Evolutionary conservation across 2,329 filamentous ascomycete genomes (phyloP).

Genomic region (Stachybotrys chartarum): DNA sequence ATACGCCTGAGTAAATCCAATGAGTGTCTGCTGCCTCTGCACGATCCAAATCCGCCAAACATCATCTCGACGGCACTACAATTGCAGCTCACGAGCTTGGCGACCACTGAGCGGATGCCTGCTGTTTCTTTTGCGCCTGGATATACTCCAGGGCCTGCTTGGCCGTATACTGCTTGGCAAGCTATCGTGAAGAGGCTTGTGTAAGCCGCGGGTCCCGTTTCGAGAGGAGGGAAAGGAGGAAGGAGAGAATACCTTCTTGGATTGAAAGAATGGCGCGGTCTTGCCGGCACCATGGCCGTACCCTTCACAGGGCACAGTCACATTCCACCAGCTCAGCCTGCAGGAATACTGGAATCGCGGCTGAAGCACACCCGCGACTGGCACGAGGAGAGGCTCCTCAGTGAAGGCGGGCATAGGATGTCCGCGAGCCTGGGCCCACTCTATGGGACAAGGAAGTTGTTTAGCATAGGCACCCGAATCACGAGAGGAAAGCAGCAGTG

Average conservation of each 20-base stretch:
- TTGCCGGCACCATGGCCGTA: slow-evolving; percentile 23
- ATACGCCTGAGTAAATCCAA: too few relatives aligned
- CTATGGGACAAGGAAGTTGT: neutral
- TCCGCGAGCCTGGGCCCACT: slow-evolving; percentile 7
- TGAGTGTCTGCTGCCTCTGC: neutral
- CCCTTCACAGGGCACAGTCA: slow-evolving; percentile 19
- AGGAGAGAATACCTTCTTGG: slow-evolving; percentile 33
- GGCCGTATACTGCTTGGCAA: slow-evolving; percentile 47
- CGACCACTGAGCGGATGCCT: neutral
- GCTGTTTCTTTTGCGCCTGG: slow-evolving; percentile 2
- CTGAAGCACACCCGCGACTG: slow-evolving; percentile 2
- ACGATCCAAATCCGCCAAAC: neutral
- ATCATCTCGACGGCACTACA: too few relatives aligned
- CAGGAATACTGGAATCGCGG: slow-evolving; percentile 18
- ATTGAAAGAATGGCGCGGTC: slow-evolving; percentile 28
- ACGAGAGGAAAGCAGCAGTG: neutral
- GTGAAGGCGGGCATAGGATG: slow-evolving; percentile 1
- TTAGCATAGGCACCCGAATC: neutral
- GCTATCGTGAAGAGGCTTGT: slow-evolving; percentile 10
- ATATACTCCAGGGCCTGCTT: slow-evolving; percentile 38
- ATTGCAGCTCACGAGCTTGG: too few relatives aligned
- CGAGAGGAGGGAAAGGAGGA: too few relatives aligned
- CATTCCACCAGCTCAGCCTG: slow-evolving; percentile 9
- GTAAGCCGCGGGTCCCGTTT: neutral
- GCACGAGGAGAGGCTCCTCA: slow-evolving; percentile 5